A percentile compares a stretch with the other conserved stretches of the same genome.
phyloP scores from a whole-genome alignment of 805 yeast species.

The Candida qinlingensis region DNA sequence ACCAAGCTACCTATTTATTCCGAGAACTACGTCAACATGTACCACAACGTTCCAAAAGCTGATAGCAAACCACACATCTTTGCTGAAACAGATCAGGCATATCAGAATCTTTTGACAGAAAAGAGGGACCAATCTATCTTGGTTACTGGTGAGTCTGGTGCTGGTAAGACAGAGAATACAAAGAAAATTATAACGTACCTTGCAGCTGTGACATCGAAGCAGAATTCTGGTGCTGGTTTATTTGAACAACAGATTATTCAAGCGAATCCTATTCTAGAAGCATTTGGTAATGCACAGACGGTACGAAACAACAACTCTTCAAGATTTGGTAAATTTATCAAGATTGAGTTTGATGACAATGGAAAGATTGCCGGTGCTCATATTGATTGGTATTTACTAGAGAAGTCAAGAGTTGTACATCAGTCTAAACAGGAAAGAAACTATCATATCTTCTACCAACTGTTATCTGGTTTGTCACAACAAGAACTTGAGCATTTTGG shows the following conservation, averaged over 20 bases:
- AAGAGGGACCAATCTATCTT: conserved; percentile 80
- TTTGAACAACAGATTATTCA: conserved; percentile 84
- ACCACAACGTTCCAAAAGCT: conserved; percentile 42
- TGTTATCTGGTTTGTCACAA: conserved; percentile 60
- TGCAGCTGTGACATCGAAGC: conserved; percentile 60
- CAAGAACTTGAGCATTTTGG: conserved; percentile 42
- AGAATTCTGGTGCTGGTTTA: conserved; percentile 23
- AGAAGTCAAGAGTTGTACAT: conserved; percentile 84
- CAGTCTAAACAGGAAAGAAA: conserved; percentile 79
- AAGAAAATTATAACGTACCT: conserved; percentile 90
- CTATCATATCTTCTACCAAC: conserved; percentile 85
- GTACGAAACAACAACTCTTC: conserved; percentile 91
- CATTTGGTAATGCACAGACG: conserved; percentile 97
- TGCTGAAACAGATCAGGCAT: conserved; percentile 85
- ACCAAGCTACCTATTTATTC: conserved; percentile 67
- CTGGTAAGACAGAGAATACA: conserved; percentile 97
- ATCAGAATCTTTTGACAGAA: conserved; percentile 63
- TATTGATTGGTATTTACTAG: conserved; percentile 90
- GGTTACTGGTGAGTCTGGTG: conserved; percentile 99
- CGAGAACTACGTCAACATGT: conserved; percentile 47
- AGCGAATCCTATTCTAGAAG: conserved; percentile 92
- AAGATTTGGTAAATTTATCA: conserved; percentile 92
- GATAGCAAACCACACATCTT: conserved; percentile 80
- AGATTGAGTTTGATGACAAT: conserved; percentile 62
- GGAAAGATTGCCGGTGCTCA: conserved; percentile 82